phyloP scores from a whole-genome alignment of 257 asterid genomes.

The Plectranthus barbatus region DNA sequence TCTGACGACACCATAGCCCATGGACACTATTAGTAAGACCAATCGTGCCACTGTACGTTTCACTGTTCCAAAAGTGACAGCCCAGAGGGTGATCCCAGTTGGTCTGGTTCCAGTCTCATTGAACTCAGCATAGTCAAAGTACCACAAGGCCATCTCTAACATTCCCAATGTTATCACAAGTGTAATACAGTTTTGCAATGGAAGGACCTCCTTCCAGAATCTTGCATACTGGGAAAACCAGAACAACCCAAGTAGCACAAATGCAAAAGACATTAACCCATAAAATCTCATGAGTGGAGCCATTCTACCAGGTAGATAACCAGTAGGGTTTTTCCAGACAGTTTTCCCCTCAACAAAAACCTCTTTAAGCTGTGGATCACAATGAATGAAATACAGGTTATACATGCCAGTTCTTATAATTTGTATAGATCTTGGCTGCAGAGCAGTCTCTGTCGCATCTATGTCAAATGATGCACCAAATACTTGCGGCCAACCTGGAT shows the following conservation, averaged over 20 bases:
- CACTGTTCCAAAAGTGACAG: slow-evolving; percentile 89
- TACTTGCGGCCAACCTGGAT: slow-evolving; percentile 91
- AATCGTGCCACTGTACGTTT: slow-evolving; percentile 78
- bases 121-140: slow-evolving; percentile 87
- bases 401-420: slow-evolving; percentile 91
- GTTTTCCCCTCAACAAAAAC: slow-evolving; percentile 69
- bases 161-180: slow-evolving; percentile 83
- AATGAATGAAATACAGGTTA: slow-evolving; percentile 82
- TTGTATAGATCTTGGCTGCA: slow-evolving; percentile 57
- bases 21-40: slow-evolving; percentile 74
- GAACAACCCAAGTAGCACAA: slow-evolving; percentile 70
- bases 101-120: slow-evolving; percentile 86
- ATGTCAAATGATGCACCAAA: slow-evolving; percentile 59
- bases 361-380: slow-evolving; percentile 72
- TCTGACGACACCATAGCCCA: slow-evolving; percentile 97
- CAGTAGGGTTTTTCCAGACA: slow-evolving; percentile 90
- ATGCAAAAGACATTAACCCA: slow-evolving; percentile 83
- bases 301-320: slow-evolving; percentile 97
- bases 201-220: slow-evolving; percentile 89
- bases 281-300: slow-evolving; percentile 90
- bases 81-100: slow-evolving; percentile 82
- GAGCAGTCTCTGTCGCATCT: slow-evolving; percentile 38
- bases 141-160: slow-evolving; percentile 96
- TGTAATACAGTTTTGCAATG: slow-evolving; percentile 81
- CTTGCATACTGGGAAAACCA: slow-evolving; percentile 94